Base-by-base conservation (phyloP, 1,139 yeast species). In the Pichia sp. region DNA sequence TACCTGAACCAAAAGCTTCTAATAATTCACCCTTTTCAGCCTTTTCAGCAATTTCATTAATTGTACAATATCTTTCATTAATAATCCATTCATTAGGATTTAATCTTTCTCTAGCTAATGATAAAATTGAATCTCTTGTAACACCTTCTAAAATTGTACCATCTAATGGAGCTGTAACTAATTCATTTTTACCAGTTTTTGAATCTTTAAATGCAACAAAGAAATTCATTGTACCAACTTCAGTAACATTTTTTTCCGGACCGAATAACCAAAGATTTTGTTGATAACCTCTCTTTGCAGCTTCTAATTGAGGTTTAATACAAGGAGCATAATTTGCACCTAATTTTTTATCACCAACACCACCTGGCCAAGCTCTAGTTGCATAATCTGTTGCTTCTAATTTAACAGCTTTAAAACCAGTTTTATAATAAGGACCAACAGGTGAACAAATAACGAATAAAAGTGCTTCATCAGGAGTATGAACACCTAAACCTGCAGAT, bases 351-450 rank as follows among this genome's bases (percentile, higher is more conserved):
- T 89, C 82, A 67, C 98, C 98, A 53, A 82, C 89, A 64, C 97
- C 98, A 60, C 96, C 96, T 59, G 97, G 97, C 97, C 97, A 92
- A 16, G 98, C 97, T 70, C 97, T 83, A 26, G 90, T 92, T 40
- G 95, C 95, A 57, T 86, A 80, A 62, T 87, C 95, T 31, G 96
- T 87, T 55, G 97, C 97, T 70, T 90, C 96, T 51, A 92, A 73
- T 47, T 80, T 74, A 42, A 92, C 96, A 31, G 97, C 96, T 68
- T 89, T 87, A 79, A 90, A 90, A 8, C 96, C 96, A 16, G 95
- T 81, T 57, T 83, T 78, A 64, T 79, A 81, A 71, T 85, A 85
- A 33, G 97, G 97, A 30, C 97, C 97, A 27, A 90, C 98, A 20
- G 97, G 98, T 20, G 95, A 86, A 35, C 90, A 86, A 66, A 92